phyloP scores from a whole-genome alignment of 1,284 basidiomycete genomes.

The Ganoderma leucocontextum region DNA sequence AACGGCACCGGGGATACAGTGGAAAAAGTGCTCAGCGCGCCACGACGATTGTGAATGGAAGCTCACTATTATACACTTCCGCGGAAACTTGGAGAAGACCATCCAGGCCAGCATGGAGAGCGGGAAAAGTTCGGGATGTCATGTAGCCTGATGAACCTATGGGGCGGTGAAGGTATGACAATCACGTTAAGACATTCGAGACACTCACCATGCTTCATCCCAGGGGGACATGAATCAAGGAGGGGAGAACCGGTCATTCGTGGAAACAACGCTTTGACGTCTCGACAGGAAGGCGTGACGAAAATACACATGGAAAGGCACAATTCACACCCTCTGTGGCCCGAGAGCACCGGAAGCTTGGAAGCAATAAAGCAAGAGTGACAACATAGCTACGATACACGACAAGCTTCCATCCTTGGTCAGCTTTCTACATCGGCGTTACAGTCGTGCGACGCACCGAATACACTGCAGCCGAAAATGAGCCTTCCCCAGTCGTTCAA shows the following conservation, averaged over 20 bases:
- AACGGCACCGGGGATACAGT: slow-evolving; percentile 27
- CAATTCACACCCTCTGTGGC: not conserved
- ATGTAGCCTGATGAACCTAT: slow-evolving; percentile 1
- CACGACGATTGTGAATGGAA: slow-evolving; percentile 13
- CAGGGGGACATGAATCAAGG: not conserved
- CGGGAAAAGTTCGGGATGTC: slow-evolving; percentile 22
- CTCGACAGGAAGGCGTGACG: slow-evolving; percentile 21
- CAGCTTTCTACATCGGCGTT: slow-evolving; percentile 10
- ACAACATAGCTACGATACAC: slow-evolving; percentile 19
- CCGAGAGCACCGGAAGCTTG: slow-evolving; percentile 10
- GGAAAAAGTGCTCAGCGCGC: slow-evolving; percentile 25
- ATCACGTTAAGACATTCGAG: not conserved
- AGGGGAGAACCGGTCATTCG: not conserved
- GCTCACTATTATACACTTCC: slow-evolving; percentile 19
- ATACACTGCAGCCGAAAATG: slow-evolving; percentile 28
- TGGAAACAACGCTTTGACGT: slow-evolving; percentile 14
- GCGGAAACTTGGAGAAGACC: slow-evolving; percentile 18
- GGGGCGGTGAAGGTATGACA: slow-evolving; percentile 9
- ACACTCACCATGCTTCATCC: not conserved
- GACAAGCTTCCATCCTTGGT: slow-evolving; percentile 9
- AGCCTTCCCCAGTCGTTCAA: slow-evolving; percentile 24
- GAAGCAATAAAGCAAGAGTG: slow-evolving; percentile 17
- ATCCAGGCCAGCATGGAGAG: slow-evolving; percentile 3
- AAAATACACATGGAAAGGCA: slow-evolving; percentile 14
- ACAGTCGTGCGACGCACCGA: slow-evolving; percentile 25